A percentile compares a stretch with the other conserved stretches of the same genome.
Conservation (phyloP, 768 basidiomycete species). For the Tylopilus plumbeoviolaceoides region DNA sequence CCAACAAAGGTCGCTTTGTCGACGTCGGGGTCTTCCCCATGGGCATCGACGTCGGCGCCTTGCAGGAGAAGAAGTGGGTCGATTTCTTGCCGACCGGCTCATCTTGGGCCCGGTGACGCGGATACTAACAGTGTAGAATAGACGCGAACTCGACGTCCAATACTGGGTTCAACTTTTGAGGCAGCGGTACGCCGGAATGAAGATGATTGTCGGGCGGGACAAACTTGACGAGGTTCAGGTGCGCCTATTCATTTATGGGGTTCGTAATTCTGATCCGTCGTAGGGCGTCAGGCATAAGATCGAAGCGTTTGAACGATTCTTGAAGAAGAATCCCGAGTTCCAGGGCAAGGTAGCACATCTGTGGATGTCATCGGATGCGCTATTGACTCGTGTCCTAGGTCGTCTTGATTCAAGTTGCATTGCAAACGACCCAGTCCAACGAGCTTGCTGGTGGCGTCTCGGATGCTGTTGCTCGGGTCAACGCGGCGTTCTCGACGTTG, state of each 20-base stretch:
- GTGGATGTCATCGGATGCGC: not conserved
- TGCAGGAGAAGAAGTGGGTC: conserved; percentile 63
- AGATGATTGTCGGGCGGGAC: conserved; percentile 82
- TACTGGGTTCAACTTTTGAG: conserved; percentile 80
- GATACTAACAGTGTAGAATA: conserved; percentile 25
- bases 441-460: conserved; percentile 71
- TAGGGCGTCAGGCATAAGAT: conserved; percentile 80
- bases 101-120: not conserved
- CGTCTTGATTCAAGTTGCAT: conserved; percentile 83
- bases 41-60: conserved; percentile 75
- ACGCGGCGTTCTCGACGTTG: conserved; percentile 76
- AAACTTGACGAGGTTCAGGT: conserved; percentile 85
- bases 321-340: conserved; percentile 75
- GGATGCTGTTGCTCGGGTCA: conserved; percentile 72
- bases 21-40: conserved; percentile 89
- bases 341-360: conserved; percentile 55
- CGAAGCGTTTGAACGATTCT: conserved; percentile 76
- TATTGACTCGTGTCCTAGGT: conserved; percentile 37
- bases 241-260: no score
- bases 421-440: conserved; percentile 76
- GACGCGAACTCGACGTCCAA: conserved; percentile 69
- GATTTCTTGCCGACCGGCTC: not conserved
- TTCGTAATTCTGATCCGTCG: not conserved
- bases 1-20: conserved; percentile 54
- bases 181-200: conserved; percentile 82